These are phyloP conservation scores for Heracleum sosnowskyi DNA, from an alignment of 129 eudicot genomes.

Conservation along the genomic window DNA sequence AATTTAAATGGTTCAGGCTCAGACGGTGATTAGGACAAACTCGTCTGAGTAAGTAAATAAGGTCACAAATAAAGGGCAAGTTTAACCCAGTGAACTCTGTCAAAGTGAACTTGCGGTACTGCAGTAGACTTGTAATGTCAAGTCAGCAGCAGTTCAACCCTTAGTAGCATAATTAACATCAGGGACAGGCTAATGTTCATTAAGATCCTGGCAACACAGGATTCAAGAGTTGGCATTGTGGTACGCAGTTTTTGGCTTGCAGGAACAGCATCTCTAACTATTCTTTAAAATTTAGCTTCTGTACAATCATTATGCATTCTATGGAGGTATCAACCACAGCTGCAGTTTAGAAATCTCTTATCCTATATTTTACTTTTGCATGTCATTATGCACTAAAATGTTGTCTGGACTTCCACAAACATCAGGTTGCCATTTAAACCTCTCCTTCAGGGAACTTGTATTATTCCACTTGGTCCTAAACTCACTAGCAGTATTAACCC, in stretches of 20 bases:
- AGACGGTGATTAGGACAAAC: neutral
- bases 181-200: neutral
- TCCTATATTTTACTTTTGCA: neutral
- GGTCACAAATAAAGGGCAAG: neutral
- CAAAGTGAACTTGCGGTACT: neutral
- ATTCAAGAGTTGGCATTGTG: neutral
- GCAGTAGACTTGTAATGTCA: neutral
- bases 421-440: neutral
- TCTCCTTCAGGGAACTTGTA: neutral
- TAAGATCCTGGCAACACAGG: neutral
- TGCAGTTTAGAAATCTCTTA: neutral
- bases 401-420: neutral
- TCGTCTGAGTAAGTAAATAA: neutral
- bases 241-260: neutral
- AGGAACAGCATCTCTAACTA: neutral
- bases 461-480: too few species aligned
- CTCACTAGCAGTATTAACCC: too few species aligned
- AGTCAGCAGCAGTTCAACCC: neutral
- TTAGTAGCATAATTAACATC: neutral
- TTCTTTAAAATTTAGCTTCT: neutral
- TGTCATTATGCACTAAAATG: neutral
- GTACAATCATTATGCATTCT: neutral
- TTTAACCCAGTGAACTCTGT: neutral
- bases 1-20: neutral
- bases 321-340: neutral